These are phyloP conservation scores for Nicotiana attenuata DNA, from an alignment of 257 asterid species.

Conservation along the genomic window DNA sequence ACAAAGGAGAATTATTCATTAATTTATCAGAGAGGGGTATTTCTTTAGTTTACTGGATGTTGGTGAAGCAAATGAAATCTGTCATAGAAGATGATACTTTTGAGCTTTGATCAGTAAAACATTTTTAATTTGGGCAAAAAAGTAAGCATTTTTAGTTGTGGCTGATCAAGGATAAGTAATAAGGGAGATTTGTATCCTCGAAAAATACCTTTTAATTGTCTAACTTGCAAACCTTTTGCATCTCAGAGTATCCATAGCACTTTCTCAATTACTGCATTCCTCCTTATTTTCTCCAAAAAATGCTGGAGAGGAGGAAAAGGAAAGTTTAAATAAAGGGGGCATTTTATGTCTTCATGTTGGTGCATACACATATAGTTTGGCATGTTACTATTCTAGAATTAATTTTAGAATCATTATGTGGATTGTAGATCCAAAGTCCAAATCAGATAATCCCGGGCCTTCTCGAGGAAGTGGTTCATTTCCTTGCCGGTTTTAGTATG, in stretches of 20 bases:
- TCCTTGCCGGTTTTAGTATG: too few species aligned
- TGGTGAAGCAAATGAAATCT: not conserved
- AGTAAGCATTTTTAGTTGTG: too few species aligned
- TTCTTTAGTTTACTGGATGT: not conserved
- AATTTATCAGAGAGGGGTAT: not conserved
- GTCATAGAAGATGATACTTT: not conserved
- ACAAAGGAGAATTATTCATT: not conserved
- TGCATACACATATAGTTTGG: too few species aligned
- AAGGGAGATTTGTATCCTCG: too few species aligned
- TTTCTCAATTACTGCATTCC: not conserved
- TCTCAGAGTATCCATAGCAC: not conserved
- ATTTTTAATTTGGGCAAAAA: too few species aligned
- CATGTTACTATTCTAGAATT: too few species aligned
- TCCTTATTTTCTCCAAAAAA: not conserved
- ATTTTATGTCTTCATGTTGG: not conserved
- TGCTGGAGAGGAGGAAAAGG: not conserved
- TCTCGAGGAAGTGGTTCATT: too few species aligned
- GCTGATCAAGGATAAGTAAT: too few species aligned
- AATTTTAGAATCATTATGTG: too few species aligned
- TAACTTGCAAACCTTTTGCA: not conserved
- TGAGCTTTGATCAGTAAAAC: not conserved
- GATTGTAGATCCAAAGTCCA: too few species aligned
- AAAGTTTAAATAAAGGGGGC: not conserved
- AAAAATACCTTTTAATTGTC: not conserved
- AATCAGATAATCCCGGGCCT: too few species aligned